phyloP scores from a whole-genome alignment of 208 protist species.

The Trichomonas gallinae region DNA sequence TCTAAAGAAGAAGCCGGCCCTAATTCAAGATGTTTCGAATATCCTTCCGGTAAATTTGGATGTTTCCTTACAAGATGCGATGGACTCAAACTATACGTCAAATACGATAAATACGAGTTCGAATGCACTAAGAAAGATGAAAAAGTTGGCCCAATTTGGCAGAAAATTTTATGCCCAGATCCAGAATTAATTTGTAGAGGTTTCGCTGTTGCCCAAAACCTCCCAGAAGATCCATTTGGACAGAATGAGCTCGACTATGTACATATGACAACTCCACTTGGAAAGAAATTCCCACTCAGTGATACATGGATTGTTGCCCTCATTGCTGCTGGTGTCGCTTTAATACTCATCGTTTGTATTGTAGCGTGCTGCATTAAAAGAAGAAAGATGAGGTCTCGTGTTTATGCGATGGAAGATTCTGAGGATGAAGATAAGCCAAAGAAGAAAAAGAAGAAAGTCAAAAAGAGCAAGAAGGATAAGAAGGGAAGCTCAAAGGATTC shows the following conservation, averaged over 20 bases:
- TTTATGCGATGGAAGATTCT: background rate
- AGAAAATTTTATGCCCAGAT: background rate
- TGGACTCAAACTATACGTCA: background rate
- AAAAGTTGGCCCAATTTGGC: background rate
- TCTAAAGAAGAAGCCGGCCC: background rate
- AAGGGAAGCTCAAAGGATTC: background rate
- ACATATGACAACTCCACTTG: background rate
- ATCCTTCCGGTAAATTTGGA: background rate
- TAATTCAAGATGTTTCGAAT: background rate
- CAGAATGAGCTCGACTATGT: background rate
- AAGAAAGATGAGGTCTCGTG: background rate
- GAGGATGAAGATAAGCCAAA: background rate
- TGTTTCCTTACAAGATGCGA: background rate
- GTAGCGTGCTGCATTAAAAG: background rate
- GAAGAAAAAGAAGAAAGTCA: background rate
- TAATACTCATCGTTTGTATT: background rate
- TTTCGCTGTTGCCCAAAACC: background rate
- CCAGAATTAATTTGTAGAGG: background rate
- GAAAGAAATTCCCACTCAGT: background rate
- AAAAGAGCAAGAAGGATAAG: background rate
- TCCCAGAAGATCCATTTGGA: background rate
- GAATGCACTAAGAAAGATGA: background rate
- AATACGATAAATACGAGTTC: background rate
- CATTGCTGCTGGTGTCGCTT: background rate
- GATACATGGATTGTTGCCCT: background rate